Percentiles rank a stretch among this genome's conserved stretches.
phyloP scores from a whole-genome alignment of 108 stramenopile genomes.

The Cyclostephanos tholiformis region DNA sequence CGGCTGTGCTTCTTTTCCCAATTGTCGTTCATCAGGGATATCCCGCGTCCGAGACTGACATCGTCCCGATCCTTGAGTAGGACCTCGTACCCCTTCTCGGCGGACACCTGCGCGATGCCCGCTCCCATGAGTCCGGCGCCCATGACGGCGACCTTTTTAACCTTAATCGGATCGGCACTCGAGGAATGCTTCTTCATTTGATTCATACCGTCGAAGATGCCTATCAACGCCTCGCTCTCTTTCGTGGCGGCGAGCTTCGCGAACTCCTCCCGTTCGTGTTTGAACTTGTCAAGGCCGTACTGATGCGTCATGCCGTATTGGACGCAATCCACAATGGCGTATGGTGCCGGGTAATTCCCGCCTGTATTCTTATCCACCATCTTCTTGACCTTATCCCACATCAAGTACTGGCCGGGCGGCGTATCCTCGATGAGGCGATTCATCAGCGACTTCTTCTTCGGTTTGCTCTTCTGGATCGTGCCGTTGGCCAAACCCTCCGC shows the following conservation, averaged over 20 bases:
- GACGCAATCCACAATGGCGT: slow-evolving; percentile 94
- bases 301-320: slow-evolving; percentile 87
- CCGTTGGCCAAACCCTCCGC: slow-evolving; percentile 88
- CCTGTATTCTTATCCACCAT: slow-evolving; percentile 94
- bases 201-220: slow-evolving; percentile 95
- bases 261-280: slow-evolving; percentile 94
- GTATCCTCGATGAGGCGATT: slow-evolving; percentile 92
- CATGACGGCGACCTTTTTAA: slow-evolving; percentile 94
- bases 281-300: slow-evolving; percentile 59
- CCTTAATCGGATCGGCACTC: slow-evolving; percentile 56
- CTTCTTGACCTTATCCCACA: slow-evolving; percentile 93
- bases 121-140: slow-evolving; percentile 99
- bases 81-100: slow-evolving; percentile 93
- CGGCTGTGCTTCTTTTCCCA: slow-evolving; percentile 93
- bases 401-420: slow-evolving; percentile 81
- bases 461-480: slow-evolving; percentile 82
- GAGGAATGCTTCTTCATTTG: slow-evolving; percentile 94
- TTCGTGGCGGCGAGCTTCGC: slow-evolving; percentile 95
- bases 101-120: slow-evolving; percentile 98
- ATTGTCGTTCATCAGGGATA: slow-evolving; percentile 91
- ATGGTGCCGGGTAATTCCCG: slow-evolving; percentile 96
- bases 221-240: slow-evolving; percentile 94
- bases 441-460: slow-evolving; percentile 82
- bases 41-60: slow-evolving; percentile 78
- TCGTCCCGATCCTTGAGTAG: slow-evolving; percentile 96